A percentile compares a stretch with the other conserved stretches of the same genome.
phyloP scores from a whole-genome alignment of 176 grass and related monocot species.

The Oropetium thomaeum region DNA sequence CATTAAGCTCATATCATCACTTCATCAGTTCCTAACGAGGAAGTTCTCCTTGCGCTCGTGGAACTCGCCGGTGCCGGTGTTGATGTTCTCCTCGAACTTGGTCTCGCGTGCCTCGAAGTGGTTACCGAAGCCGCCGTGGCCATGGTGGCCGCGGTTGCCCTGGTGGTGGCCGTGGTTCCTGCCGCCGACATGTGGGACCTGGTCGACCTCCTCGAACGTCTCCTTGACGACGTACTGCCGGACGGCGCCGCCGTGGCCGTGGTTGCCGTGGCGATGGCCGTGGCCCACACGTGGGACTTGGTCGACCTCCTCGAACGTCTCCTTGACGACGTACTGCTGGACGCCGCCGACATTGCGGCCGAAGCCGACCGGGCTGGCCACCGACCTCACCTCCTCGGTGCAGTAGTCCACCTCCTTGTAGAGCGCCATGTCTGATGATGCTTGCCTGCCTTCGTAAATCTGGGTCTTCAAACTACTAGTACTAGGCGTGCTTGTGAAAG shows the following conservation, averaged over 20 bases:
- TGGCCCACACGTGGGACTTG: neutral
- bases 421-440: conserved; percentile 34
- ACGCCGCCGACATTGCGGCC: conserved; percentile 22
- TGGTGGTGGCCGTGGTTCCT: neutral
- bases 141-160: no score
- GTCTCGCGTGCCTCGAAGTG: conserved; percentile 30
- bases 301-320: conserved; percentile 44
- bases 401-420: conserved; percentile 41
- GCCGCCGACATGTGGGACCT: neutral
- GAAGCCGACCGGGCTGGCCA: conserved; percentile 13
- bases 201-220: conserved; percentile 41
- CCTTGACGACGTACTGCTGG: conserved; percentile 36
- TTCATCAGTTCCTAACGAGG: conserved; percentile 24
- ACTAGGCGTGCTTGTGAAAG: conserved; percentile 12
- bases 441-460: neutral
- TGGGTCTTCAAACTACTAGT: neutral
- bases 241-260: conserved; percentile 19
- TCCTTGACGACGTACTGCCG: conserved; percentile 38
- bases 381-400: conserved; percentile 48
- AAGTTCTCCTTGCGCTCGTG: conserved; percentile 49
- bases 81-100: conserved; percentile 43
- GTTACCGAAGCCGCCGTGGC: conserved; percentile 24
- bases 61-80: conserved; percentile 48
- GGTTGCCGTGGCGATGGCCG: neutral
- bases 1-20: neutral